Percentiles rank a stretch among this genome's conserved stretches.
Evolutionary conservation across 805 yeast genomes (phyloP).

Genomic region (Tetrapisispora pingtungensis): DNA sequence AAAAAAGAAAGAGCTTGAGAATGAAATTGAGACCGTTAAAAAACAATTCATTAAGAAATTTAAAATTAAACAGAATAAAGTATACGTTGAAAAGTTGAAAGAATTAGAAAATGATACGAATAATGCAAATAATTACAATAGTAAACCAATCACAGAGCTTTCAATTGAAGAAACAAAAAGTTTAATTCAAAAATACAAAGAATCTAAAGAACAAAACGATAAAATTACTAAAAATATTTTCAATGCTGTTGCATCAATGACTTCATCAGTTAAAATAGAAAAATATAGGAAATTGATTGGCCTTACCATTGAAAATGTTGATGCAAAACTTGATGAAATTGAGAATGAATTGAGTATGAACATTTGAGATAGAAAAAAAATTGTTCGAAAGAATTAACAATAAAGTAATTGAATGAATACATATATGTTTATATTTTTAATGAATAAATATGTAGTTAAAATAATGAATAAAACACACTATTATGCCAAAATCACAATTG

Average conservation of each 20-base stretch:
- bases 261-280: constrained; percentile 47
- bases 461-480: too few species aligned
- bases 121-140: not conserved
- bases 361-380: not conserved
- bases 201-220: not conserved
- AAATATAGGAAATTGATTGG: constrained; percentile 78
- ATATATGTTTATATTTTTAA: too few species aligned
- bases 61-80: not conserved
- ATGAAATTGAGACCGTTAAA: not conserved
- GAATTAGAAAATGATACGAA: not conserved
- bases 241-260: constrained; percentile 37
- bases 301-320: constrained; percentile 67
- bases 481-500: too few species aligned
- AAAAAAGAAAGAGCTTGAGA: not conserved
- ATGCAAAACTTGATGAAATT: constrained; percentile 73
- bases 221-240: constrained; percentile 38
- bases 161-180: not conserved
- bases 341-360: constrained; percentile 33
- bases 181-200: not conserved
- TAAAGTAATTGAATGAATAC: too few species aligned
- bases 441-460: too few species aligned
- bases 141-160: not conserved
- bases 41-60: not conserved
- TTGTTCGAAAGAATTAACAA: too few species aligned
- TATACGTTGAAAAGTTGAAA: not conserved